These are phyloP conservation scores for Rhizopogon salebrosus DNA, from an alignment of 768 basidiomycete species.

Conservation along the genomic window DNA sequence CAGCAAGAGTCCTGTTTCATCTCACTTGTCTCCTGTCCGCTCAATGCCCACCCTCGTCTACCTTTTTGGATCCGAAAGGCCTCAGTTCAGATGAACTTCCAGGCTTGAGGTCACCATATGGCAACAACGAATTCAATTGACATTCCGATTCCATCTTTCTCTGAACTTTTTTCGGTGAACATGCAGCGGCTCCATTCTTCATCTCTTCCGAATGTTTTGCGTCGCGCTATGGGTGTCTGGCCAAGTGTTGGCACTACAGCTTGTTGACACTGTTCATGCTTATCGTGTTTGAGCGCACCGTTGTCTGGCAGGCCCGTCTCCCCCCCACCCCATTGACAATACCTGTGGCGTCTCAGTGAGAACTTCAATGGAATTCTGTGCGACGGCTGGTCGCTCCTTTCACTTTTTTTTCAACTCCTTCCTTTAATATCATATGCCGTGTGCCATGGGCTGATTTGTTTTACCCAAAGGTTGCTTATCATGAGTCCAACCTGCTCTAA, in stretches of 20 bases:
- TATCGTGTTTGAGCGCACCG: constrained; percentile 96
- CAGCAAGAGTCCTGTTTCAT: constrained; percentile 50
- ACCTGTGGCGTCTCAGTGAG: constrained; percentile 73
- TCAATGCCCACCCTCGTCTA: constrained; percentile 56
- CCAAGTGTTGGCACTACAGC: constrained; percentile 99
- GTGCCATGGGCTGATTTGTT: too few species aligned
- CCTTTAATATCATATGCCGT: too few species aligned
- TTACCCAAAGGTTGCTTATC: too few species aligned
- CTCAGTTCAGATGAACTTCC: constrained; percentile 46
- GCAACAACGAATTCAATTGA: constrained; percentile 92
- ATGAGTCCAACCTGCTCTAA: too few species aligned
- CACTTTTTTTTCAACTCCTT: too few species aligned
- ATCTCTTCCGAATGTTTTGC: constrained; percentile 98
- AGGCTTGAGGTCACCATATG: constrained; percentile 63
- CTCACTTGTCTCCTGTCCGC: constrained; percentile 82
- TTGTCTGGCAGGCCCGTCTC: constrained; percentile 87
- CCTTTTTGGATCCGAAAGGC: constrained; percentile 58
- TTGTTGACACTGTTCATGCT: constrained; percentile 99
- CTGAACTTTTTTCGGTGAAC: constrained; percentile 88
- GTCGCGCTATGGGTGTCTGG: constrained; percentile 95
- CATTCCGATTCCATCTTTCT: constrained; percentile 95
- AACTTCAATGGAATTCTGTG: constrained; percentile 92
- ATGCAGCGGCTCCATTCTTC: constrained; percentile 98
- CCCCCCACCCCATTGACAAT: neutral
- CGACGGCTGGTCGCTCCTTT: constrained; percentile 94